Base-by-base conservation (phyloP, 2,329 filamentous ascomycete genomes). In the Pseudogymnoascus pannorum region DNA sequence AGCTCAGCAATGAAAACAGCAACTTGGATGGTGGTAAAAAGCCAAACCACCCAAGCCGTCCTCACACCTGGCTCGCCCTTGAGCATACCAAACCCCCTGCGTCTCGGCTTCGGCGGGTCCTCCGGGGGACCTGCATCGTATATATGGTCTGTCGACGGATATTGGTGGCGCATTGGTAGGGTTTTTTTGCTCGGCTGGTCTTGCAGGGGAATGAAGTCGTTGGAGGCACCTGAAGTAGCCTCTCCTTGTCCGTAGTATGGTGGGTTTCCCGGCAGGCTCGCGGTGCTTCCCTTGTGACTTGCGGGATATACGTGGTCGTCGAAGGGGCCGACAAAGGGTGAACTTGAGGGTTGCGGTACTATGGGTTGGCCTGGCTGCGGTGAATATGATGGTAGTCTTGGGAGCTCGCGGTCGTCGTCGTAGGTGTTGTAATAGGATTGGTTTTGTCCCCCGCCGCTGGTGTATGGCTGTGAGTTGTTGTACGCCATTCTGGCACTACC, bases 1-100 rank as follows among this genome's bases (percentile, higher is more conserved):
- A 99, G 78, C 76, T 97, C 91, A 59, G 81, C 91, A 66, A 97
- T 89, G 71, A 99, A 99, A 26, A 97, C 91, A 14, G 80, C 84
- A 18, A 94, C 76, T 73, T 97, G 92, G 11, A 88, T 81, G 29
- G 86, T 60, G 2, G 91, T 90, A 65, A 97, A 82, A 44, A 87
- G 75, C 73, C 93, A 97, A 33, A 92, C 89, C 5, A 96, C 85
- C 81, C 89, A 94, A 0, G 94, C 88, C 59, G 87, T 83, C 36
- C 66, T 66, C 44, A 36, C 57, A 8, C 59, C 65, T 51, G 64
- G 65, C 14, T 60, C 59, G 7, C 66, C 65, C 38, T 62, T 66
- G 14, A 86, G 70, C 82, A 86, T 85, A 62, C 82, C 83, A 48
- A 84, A 77, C n/a, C 78, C 75, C 57, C 85, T 75, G 63, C 79